Evolutionary conservation across 352 stramenopile genomes (phyloP).

Genomic region (Globisporangium mamillatum): DNA sequence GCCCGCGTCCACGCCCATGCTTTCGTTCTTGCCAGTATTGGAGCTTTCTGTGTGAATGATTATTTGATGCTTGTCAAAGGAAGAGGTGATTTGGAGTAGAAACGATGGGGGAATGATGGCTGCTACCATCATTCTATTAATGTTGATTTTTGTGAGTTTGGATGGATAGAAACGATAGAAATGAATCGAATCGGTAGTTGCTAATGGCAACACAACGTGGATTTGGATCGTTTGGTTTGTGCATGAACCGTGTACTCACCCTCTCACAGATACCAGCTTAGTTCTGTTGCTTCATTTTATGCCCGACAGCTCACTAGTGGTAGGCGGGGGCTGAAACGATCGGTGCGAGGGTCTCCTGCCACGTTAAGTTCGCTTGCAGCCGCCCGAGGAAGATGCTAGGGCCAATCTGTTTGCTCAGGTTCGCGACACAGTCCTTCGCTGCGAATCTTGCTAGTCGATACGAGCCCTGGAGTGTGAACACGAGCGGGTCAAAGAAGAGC

Average conservation of each 20-base stretch:
- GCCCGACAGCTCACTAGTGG: not conserved
- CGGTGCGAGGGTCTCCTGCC: constrained; percentile 56
- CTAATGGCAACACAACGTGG: not conserved
- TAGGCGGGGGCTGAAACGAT: constrained; percentile 17
- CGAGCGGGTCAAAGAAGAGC: constrained; percentile 80
- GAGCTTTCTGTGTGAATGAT: not conserved
- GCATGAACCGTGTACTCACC: no score
- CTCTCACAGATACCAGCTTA: no score
- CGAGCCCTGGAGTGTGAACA: constrained; percentile 75
- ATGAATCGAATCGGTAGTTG: not conserved
- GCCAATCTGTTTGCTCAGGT: constrained; percentile 76
- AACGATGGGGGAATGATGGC: constrained; percentile 1
- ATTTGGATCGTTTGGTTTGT: constrained; percentile 1
- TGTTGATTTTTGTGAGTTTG: not conserved
- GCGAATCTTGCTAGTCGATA: constrained; percentile 70
- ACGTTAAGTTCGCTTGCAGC: constrained; percentile 64
- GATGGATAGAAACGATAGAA: not conserved
- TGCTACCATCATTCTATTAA: not conserved
- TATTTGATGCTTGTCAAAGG: constrained; percentile 10
- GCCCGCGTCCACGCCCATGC: constrained; percentile 27
- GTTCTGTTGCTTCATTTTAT: no score
- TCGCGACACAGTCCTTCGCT: constrained; percentile 67
- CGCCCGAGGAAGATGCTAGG: constrained; percentile 81
- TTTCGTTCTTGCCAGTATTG: not conserved
- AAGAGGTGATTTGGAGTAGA: not conserved